Evolutionary conservation across 2,329 filamentous ascomycete genomes (phyloP).

Genomic region (Neofusicoccum kwambonambiense): DNA sequence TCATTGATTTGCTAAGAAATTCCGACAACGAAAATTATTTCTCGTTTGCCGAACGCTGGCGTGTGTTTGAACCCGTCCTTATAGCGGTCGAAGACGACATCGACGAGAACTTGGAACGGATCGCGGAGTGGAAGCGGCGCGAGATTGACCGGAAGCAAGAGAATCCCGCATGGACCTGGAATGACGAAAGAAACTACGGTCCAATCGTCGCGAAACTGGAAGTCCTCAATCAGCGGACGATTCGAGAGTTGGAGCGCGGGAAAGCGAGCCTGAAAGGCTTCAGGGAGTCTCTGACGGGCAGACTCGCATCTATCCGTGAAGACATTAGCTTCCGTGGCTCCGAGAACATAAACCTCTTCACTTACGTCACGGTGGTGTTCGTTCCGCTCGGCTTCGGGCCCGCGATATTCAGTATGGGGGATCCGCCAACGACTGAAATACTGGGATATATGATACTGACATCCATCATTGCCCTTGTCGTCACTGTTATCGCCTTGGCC

Average conservation of each 20-base stretch:
- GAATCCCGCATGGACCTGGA: slow-evolving; percentile 32
- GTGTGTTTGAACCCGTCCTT: slow-evolving; percentile 21
- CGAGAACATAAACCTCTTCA: slow-evolving; percentile 34
- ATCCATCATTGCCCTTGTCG: too few relatives aligned
- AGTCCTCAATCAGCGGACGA: neutral
- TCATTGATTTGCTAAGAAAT: neutral
- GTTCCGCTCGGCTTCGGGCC: slow-evolving; percentile 30
- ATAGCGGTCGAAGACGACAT: slow-evolving; percentile 24
- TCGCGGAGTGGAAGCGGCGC: slow-evolving; percentile 27
- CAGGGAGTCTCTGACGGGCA: slow-evolving; percentile 20
- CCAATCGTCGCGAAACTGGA: slow-evolving; percentile 22
- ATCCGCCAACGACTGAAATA: too few relatives aligned
- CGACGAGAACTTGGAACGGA: slow-evolving; percentile 20
- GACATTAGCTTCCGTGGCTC: slow-evolving; percentile 23
- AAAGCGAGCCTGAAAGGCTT: slow-evolving; percentile 20
- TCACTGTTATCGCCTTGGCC: too few relatives aligned
- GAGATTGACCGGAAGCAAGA: slow-evolving; percentile 28
- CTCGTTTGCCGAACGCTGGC: slow-evolving; percentile 18
- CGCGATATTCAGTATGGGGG: too few relatives aligned
- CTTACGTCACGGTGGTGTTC: slow-evolving; percentile 38
- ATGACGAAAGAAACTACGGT: slow-evolving; percentile 32
- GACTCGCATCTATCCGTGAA: slow-evolving; percentile 22
- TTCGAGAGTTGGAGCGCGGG: neutral
- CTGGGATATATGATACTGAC: too few relatives aligned
- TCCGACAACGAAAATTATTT: slow-evolving; percentile 7